These are phyloP conservation scores for Cyclotella atomus DNA, from an alignment of 108 stramenopile genomes.

Conservation along the genomic window DNA sequence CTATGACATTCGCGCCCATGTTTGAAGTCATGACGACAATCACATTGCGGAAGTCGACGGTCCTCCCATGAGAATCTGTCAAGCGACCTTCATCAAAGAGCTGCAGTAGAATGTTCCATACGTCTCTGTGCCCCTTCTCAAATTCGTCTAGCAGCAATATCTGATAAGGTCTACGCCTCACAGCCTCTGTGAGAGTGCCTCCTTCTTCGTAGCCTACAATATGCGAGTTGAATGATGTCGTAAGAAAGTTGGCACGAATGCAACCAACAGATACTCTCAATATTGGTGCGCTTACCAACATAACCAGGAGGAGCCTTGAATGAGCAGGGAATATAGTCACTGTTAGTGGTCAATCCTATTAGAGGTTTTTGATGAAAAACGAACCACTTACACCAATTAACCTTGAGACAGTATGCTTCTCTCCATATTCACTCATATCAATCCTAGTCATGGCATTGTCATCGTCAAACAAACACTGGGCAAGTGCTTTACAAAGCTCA, in stretches of 20 bases:
- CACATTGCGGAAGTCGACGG: slow-evolving; percentile 78
- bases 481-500: slow-evolving; percentile 90
- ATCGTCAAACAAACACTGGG: slow-evolving; percentile 89
- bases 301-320: slow-evolving; percentile 64
- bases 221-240: too few relatives aligned
- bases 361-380: not conserved
- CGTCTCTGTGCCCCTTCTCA: slow-evolving; percentile 80
- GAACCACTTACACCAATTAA: slow-evolving; percentile 64
- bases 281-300: too few relatives aligned
- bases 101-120: slow-evolving; percentile 86
- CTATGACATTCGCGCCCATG: slow-evolving; percentile 72
- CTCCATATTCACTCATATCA: slow-evolving; percentile 91
- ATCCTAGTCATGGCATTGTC: slow-evolving; percentile 92
- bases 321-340: too few relatives aligned
- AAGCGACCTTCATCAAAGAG: slow-evolving; percentile 83
- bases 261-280: too few relatives aligned
- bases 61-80: slow-evolving; percentile 77
- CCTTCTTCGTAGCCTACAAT: slow-evolving; percentile 86
- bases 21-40: slow-evolving; percentile 88
- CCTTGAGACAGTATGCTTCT: slow-evolving; percentile 83
- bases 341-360: too few relatives aligned
- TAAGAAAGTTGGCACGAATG: too few relatives aligned
- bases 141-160: slow-evolving; percentile 88
- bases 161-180: slow-evolving; percentile 84
- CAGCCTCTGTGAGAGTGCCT: slow-evolving; percentile 74